phyloP scores from a whole-genome alignment of 2,329 filamentous ascomycete species.

The Hypoxylon sp. region DNA sequence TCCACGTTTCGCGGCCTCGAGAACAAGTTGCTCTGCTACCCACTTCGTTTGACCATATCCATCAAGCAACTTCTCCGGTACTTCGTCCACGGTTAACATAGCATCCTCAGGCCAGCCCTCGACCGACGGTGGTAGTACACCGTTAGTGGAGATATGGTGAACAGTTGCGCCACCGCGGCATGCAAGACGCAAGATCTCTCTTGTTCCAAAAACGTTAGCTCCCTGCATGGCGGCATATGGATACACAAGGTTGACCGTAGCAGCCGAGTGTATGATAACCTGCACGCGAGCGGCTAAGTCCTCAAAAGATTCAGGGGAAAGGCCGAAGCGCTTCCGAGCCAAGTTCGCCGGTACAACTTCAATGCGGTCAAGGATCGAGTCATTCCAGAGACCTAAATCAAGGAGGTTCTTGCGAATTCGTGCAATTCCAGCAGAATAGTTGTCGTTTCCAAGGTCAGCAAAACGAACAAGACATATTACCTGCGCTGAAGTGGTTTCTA shows the following conservation, averaged over 20 bases:
- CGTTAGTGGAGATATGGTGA: conserved; percentile 85
- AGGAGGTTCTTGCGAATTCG: conserved; percentile 82
- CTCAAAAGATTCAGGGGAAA: conserved; percentile 75
- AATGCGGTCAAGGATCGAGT: conserved; percentile 82
- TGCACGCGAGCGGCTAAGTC: conserved; percentile 75
- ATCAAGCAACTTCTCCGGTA: conserved; percentile 77
- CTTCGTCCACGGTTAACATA: conserved; percentile 76
- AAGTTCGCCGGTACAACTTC: conserved; percentile 83
- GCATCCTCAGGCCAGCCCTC: conserved; percentile 80
- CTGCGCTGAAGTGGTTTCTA: conserved; percentile 77
- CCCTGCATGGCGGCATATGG: conserved; percentile 82
- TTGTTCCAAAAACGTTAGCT: conserved; percentile 84
- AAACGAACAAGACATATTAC: conserved; percentile 83
- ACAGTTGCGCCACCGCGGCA: conserved; percentile 77
- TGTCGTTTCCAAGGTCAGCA: conserved; percentile 75
- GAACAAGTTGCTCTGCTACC: conserved; percentile 82
- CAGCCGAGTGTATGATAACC: conserved; percentile 83
- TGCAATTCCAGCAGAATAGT: conserved; percentile 77
- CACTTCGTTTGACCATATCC: conserved; percentile 87
- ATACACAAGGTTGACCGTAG: conserved; percentile 85
- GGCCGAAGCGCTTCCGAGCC: conserved; percentile 76
- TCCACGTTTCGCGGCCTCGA: conserved; percentile 77
- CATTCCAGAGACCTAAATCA: conserved; percentile 83
- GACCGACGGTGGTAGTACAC: conserved; percentile 79
- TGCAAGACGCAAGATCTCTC: conserved; percentile 80